phyloP scores from a whole-genome alignment of 1,284 basidiomycete genomes.

The Malassezia vespertilionis region DNA sequence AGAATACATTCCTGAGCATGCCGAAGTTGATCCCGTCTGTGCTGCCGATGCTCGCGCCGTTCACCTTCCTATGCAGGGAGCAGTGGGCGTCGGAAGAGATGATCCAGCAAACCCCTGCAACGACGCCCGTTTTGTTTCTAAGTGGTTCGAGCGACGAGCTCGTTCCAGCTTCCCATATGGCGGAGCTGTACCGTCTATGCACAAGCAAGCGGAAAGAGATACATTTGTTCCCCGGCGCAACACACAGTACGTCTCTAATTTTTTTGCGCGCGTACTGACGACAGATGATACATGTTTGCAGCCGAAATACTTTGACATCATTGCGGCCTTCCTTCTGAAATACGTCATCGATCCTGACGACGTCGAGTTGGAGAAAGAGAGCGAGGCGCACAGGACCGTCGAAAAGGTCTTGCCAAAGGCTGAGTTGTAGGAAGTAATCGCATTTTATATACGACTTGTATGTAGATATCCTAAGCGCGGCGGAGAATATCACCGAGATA shows the following conservation, averaged over 20 bases:
- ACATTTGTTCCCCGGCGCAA: slow-evolving; percentile 54
- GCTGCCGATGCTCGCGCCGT: slow-evolving; percentile 64
- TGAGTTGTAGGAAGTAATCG: slow-evolving; percentile 7
- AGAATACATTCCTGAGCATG: slow-evolving; percentile 56
- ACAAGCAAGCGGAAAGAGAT: slow-evolving; percentile 50
- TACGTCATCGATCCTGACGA: slow-evolving; percentile 13
- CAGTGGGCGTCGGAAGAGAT: slow-evolving; percentile 74
- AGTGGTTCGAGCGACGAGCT: slow-evolving; percentile 69
- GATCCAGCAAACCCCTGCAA: slow-evolving; percentile 59
- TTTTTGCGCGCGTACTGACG: too few relatives aligned
- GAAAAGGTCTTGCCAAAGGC: not conserved
- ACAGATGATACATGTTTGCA: slow-evolving; percentile 42
- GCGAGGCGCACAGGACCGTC: not conserved
- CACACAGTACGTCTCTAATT: slow-evolving; percentile 58
- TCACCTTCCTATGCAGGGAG: slow-evolving; percentile 71
- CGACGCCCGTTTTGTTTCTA: slow-evolving; percentile 74
- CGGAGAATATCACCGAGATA: slow-evolving; percentile 5
- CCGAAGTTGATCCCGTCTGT: slow-evolving; percentile 55
- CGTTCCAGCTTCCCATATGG: slow-evolving; percentile 77
- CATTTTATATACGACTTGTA: slow-evolving; percentile 9
- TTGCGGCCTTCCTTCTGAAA: slow-evolving; percentile 30
- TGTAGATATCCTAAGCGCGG: not conserved
- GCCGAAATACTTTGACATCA: slow-evolving; percentile 35
- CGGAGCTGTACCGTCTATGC: slow-evolving; percentile 58
- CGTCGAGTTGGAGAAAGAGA: not conserved